These are phyloP conservation scores for Aspergillus pseudonomiae DNA, from an alignment of 2,329 filamentous ascomycete species.

Conservation along the genomic window DNA sequence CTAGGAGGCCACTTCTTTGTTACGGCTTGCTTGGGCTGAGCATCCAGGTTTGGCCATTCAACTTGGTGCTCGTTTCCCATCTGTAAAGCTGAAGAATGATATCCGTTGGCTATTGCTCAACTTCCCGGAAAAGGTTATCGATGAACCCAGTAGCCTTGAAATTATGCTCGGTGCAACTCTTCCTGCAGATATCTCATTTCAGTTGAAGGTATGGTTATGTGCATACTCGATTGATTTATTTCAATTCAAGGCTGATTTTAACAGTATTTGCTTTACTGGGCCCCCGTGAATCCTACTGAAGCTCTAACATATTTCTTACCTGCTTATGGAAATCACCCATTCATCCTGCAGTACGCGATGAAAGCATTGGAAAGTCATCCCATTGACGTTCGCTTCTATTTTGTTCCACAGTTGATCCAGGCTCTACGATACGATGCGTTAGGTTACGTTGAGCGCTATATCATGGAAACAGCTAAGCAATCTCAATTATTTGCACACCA, in stretches of 20 bases:
- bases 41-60: conserved; percentile 86
- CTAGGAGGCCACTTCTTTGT: conserved; percentile 63
- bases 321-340: conserved; percentile 86
- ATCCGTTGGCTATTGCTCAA: conserved; percentile 79
- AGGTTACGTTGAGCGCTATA: conserved; percentile 94
- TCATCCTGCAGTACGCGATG: conserved; percentile 95
- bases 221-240: not conserved
- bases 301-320: conserved; percentile 93
- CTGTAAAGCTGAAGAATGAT: conserved; percentile 70
- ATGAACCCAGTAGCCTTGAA: conserved; percentile 79
- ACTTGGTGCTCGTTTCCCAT: conserved; percentile 77
- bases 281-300: conserved; percentile 86
- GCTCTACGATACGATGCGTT: conserved; percentile 88
- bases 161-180: conserved; percentile 77
- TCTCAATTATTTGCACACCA: conserved; percentile 99
- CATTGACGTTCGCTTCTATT: conserved; percentile 98
- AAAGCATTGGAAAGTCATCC: conserved; percentile 89
- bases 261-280: conserved; percentile 89
- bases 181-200: conserved; percentile 76
- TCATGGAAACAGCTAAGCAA: conserved; percentile 93
- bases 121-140: conserved; percentile 79
- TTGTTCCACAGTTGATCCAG: conserved; percentile 97
- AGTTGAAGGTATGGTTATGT: conserved; percentile 69
- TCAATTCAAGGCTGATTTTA: conserved; percentile 11
- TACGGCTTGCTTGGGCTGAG: conserved; percentile 85